These are phyloP conservation scores for Ustilago crameri DNA, from an alignment of 1,284 basidiomycete species.

Conservation along the genomic window DNA sequence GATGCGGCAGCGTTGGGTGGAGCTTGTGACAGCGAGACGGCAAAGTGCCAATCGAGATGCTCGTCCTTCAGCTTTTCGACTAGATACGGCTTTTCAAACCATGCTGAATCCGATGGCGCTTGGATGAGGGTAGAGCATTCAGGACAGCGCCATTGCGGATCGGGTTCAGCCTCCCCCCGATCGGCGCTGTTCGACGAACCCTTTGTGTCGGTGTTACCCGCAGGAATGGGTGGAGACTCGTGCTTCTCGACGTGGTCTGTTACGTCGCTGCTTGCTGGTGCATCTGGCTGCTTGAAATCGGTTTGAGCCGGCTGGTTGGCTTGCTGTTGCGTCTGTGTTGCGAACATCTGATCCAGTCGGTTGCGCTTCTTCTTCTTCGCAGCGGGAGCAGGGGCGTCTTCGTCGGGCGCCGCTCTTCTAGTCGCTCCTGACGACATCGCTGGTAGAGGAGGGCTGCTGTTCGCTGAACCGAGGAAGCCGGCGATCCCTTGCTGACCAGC, in stretches of 20 bases:
- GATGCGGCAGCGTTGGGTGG: too few species aligned
- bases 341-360: slow-evolving; percentile 29
- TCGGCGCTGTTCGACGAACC: slow-evolving; percentile 5
- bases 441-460: slow-evolving; percentile 48
- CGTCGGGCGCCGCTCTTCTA: slow-evolving; percentile 14
- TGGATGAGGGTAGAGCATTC: slow-evolving; percentile 42
- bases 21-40: slow-evolving; percentile 49
- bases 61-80: slow-evolving; percentile 49
- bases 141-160: slow-evolving; percentile 48
- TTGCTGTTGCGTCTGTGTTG: slow-evolving; percentile 25
- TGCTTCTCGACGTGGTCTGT: not conserved
- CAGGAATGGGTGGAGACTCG: not conserved
- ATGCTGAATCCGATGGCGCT: slow-evolving; percentile 25
- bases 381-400: slow-evolving; percentile 15
- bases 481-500: slow-evolving; percentile 86
- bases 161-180: slow-evolving; percentile 7
- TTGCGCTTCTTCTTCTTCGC: slow-evolving; percentile 42
- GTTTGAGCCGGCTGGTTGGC: slow-evolving; percentile 8
- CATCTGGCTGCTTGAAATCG: not conserved
- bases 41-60: slow-evolving; percentile 61
- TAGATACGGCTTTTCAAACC: slow-evolving; percentile 45
- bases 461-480: slow-evolving; percentile 75
- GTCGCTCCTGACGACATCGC: slow-evolving; percentile 45
- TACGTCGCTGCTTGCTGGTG: not conserved
- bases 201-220: not conserved